phyloP scores from a whole-genome alignment of 352 stramenopile species.

The Phytopythium aichiense region DNA sequence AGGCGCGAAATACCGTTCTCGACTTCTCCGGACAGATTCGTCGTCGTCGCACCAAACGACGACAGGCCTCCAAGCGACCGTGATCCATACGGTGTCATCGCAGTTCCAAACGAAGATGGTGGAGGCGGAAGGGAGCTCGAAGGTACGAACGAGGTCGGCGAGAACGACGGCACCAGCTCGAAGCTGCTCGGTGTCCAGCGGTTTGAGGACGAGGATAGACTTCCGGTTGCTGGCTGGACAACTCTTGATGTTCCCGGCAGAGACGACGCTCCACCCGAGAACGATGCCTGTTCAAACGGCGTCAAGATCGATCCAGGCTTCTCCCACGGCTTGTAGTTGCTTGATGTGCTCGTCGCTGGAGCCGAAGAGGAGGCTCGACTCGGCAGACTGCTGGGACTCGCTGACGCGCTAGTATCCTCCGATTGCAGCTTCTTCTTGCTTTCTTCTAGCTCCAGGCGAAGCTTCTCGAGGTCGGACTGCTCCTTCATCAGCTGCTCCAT shows the following conservation, averaged over 20 bases:
- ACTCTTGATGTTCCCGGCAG: background rate
- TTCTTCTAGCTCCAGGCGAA: constrained; percentile 64
- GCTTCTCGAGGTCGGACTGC: constrained; percentile 54
- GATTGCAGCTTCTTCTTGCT: constrained; percentile 57
- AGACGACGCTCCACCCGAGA: background rate
- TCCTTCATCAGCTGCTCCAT: constrained; percentile 67
- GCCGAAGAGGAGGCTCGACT: constrained; percentile 5
- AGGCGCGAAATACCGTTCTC: constrained; percentile 67
- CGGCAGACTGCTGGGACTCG: background rate
- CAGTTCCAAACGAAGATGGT: constrained; percentile 17
- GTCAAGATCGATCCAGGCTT: constrained; percentile 1
- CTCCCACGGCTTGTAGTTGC: constrained; percentile 19
- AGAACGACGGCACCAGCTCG: constrained; percentile 29
- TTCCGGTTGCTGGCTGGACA: background rate
- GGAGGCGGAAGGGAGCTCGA: constrained; percentile 15
- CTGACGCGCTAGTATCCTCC: constrained; percentile 12
- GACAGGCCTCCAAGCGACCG: constrained; percentile 11
- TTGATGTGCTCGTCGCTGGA: constrained; percentile 9
- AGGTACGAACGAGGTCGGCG: constrained; percentile 13
- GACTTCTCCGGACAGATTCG: constrained; percentile 24
- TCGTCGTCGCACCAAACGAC: background rate
- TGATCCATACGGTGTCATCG: constrained; percentile 23
- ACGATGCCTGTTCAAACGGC: background rate
- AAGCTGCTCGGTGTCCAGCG: constrained; percentile 25
- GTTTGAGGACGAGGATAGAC: constrained; percentile 9